phyloP scores from a whole-genome alignment of 2,329 filamentous ascomycete species.

The Rhinocladiella mackenziei region DNA sequence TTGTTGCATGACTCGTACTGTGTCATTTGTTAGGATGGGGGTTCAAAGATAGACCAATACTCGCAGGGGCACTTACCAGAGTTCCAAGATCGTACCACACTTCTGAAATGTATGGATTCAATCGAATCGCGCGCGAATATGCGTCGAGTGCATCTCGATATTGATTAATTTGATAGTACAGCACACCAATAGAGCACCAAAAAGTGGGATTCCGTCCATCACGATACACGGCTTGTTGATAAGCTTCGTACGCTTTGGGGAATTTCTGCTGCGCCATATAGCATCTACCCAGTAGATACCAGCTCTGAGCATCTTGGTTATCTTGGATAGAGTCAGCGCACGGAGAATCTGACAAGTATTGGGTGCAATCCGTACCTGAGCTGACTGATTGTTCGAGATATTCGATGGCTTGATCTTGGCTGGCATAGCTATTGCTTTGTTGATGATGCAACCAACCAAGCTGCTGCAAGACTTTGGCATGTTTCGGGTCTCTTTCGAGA shows the following conservation, averaged over 20 bases:
- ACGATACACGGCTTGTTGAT: constrained; percentile 96
- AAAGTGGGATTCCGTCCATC: constrained; percentile 97
- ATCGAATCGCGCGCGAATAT: constrained; percentile 89
- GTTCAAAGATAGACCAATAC: background rate
- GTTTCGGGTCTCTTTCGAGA: constrained; percentile 87
- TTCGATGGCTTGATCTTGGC: constrained; percentile 93
- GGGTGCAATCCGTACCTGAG: constrained; percentile 62
- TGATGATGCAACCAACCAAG: constrained; percentile 97
- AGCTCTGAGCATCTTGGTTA: constrained; percentile 92
- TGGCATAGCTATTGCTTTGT: constrained; percentile 83
- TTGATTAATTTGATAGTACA: constrained; percentile 99
- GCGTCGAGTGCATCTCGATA: constrained; percentile 97
- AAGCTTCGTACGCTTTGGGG: constrained; percentile 95
- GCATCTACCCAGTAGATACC: constrained; percentile 94
- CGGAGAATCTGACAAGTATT: background rate
- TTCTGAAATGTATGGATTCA: constrained; percentile 97
- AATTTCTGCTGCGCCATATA: constrained; percentile 99
- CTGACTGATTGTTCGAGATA: constrained; percentile 95
- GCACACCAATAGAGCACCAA: constrained; percentile 98
- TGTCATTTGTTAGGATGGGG: constrained; percentile 32
- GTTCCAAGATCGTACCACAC: constrained; percentile 99
- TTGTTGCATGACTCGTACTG: constrained; percentile 99
- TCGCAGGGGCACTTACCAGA: constrained; percentile 62
- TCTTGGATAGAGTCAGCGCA: constrained; percentile 51
- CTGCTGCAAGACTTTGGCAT: constrained; percentile 97